Base-by-base conservation (phyloP, 2,329 filamentous ascomycete genomes). In the Talaromyces sp. region DNA sequence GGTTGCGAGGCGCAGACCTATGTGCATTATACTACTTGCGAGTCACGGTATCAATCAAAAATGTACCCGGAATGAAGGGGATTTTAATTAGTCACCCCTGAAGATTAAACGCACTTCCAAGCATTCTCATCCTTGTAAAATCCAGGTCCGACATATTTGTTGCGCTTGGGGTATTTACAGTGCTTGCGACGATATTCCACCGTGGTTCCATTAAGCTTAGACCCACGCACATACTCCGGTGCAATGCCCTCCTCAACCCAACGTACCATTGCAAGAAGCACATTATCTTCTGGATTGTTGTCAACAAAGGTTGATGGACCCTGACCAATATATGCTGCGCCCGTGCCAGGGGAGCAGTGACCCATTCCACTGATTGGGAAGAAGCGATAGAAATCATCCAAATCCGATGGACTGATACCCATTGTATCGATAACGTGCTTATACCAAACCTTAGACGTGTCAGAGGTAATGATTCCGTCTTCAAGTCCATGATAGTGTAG, bases 351-450 rank as follows among this genome's bases (percentile, higher is more conserved):
- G 6, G 43, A 30, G 57, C 80, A 83, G 63, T 83, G 80, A 13
- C 68, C 67, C 77, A 82, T 79, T 0, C 81, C 81, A 0, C 79
- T 78, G 13, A 84, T 72, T 29, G 69, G 70, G 60, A 83, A 83
- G 57, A 77, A 76, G 35, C 74, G 73, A 39, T 75, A 71, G 54
- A 73, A 76, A 0, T 66, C 64, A 51, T 75, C 72, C 7, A 75
- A 51, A 2, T 66, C 48, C 1, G 51, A 43, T 3, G 67, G 57
- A 1, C 51, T 36, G 3, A 65, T 27, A 0, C 71, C 68, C 63
- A 80, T 71, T 2, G 63, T 60, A 17, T 66, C 52, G 8, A 58
- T 57, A 1, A 81, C 73, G 13, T 76, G 70, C 24, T 74, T 68
- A 66, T 80, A 80, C 61, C 74, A 85, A 60, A 80, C 80, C 3